phyloP scores from a whole-genome alignment of 2,329 filamentous ascomycete genomes.

The Fusarium kyushuense region DNA sequence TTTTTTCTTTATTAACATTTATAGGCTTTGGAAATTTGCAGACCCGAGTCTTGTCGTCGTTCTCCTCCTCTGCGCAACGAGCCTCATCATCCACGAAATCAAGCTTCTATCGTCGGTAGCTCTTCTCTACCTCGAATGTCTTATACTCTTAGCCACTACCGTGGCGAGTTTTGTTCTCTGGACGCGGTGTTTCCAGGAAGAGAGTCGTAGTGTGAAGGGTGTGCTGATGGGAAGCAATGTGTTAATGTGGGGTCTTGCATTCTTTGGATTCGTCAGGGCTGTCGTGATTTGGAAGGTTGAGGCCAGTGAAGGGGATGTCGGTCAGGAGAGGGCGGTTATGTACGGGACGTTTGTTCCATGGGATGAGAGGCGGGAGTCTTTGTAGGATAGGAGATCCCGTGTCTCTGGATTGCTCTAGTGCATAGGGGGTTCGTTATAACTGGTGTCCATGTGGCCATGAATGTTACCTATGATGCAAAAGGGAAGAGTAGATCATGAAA shows the following conservation, averaged over 20 bases:
- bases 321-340: conserved; percentile 12
- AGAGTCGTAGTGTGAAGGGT: conserved; percentile 42
- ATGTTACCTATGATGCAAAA: background rate
- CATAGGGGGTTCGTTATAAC: no score
- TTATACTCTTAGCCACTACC: conserved; percentile 44
- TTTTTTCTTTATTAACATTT: no score
- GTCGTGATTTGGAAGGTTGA: conserved; percentile 48
- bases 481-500: background rate
- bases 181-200: conserved; percentile 42
- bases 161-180: conserved; percentile 37
- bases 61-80: conserved; percentile 41
- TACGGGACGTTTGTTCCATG: conserved; percentile 43
- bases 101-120: conserved; percentile 45
- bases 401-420: background rate
- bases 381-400: background rate
- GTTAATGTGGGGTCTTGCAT: conserved; percentile 46
- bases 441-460: background rate
- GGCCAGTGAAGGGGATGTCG: conserved; percentile 8
- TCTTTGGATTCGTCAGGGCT: conserved; percentile 49
- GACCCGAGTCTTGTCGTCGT: conserved; percentile 36
- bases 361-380: conserved; percentile 23
- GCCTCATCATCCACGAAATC: conserved; percentile 47
- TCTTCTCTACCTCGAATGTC: conserved; percentile 47
- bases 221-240: conserved; percentile 47
- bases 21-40: conserved; percentile 48